These are phyloP conservation scores for Penicillium bovifimosum DNA, from an alignment of 495 filamentous ascomycete genomes.

Conservation along the genomic window DNA sequence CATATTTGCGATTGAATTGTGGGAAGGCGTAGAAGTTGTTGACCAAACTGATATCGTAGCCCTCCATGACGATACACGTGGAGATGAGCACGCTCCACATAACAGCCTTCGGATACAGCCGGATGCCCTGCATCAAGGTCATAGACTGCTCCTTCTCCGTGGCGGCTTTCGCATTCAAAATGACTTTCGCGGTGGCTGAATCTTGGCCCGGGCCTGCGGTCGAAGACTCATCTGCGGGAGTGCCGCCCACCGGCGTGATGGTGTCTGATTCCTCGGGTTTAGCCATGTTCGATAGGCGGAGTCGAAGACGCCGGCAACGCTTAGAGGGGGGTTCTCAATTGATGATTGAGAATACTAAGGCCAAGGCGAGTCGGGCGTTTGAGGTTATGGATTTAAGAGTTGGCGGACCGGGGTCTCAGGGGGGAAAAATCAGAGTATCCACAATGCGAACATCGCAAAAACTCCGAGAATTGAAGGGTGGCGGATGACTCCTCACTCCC, in stretches of 20 bases:
- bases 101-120: slow-evolving; percentile 53
- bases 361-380: too few relatives aligned
- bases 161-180: slow-evolving; percentile 41
- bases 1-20: slow-evolving; percentile 66
- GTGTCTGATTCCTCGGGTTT: slow-evolving; percentile 20
- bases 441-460: slow-evolving; percentile 18
- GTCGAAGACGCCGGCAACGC: slow-evolving; percentile 3
- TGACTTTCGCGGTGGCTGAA: slow-evolving; percentile 30
- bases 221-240: slow-evolving; percentile 10
- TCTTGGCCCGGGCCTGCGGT: slow-evolving; percentile 20
- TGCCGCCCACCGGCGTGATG: slow-evolving; percentile 25
- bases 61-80: slow-evolving; percentile 53
- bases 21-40: slow-evolving; percentile 46
- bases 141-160: slow-evolving; percentile 45
- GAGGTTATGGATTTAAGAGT: slow-evolving; percentile 2
- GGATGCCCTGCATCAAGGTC: slow-evolving; percentile 41
- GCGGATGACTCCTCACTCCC: not conserved
- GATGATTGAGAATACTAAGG: not conserved
- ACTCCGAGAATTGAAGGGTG: slow-evolving; percentile 14
- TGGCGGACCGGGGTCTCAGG: slow-evolving; percentile 1
- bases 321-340: not conserved
- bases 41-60: slow-evolving; percentile 51
- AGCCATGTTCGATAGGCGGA: slow-evolving; percentile 17
- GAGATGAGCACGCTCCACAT: slow-evolving; percentile 51
- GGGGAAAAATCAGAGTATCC: slow-evolving; percentile 18